A percentile compares a stretch with the other conserved stretches of the same genome.
These are phyloP conservation scores for Monosporozyma aerobia DNA, from an alignment of 805 yeast species.

Conservation along the genomic window DNA sequence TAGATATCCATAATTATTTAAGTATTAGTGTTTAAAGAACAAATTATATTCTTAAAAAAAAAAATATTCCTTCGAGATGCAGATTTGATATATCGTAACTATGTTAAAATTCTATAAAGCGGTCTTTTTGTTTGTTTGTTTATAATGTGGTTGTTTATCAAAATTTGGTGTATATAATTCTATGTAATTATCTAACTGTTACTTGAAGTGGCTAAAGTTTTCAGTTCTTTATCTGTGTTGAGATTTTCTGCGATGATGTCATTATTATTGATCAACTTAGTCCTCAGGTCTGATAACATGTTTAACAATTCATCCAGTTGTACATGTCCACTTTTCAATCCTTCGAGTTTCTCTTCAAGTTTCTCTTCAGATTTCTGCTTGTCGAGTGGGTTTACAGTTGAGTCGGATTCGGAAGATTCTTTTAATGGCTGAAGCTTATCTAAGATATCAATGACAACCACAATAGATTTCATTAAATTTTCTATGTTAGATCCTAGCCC, in stretches of 20 bases:
- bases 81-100: neutral
- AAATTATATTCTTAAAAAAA: no score
- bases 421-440: neutral
- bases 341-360: neutral
- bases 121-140: neutral
- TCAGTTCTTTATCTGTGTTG: neutral
- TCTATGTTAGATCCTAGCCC: neutral
- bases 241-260: neutral
- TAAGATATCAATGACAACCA: constrained; percentile 2
- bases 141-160: neutral
- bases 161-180: neutral
- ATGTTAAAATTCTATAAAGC: neutral
- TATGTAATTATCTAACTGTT: neutral
- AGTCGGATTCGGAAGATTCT: neutral
- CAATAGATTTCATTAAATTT: constrained; percentile 1
- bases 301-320: neutral
- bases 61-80: neutral
- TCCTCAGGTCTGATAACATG: neutral
- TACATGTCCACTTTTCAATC: neutral
- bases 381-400: neutral
- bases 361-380: no score
- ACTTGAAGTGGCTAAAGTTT: neutral
- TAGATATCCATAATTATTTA: no score
- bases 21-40: no score
- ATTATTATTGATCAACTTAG: neutral